Evolutionary conservation across 805 yeast species (phyloP).

Genomic region (Huiozyma sinensis): DNA sequence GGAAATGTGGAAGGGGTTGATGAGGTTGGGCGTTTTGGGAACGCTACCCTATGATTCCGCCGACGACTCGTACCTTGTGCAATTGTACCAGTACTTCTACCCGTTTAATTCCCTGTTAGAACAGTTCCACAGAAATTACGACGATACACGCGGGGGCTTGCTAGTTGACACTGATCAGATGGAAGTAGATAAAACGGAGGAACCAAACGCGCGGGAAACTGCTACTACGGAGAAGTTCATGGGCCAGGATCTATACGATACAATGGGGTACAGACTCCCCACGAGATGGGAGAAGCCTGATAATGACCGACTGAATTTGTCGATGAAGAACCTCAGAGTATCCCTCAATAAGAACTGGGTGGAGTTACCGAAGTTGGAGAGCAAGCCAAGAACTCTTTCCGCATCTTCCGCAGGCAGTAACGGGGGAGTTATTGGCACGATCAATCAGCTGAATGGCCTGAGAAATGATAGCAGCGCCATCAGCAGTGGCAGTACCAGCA

Average conservation of each 20-base stretch:
- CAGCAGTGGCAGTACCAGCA: background rate
- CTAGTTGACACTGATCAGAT: too few species aligned
- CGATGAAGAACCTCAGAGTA: slow-evolving; percentile 16
- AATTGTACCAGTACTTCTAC: slow-evolving; percentile 24
- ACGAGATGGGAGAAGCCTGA: slow-evolving; percentile 13
- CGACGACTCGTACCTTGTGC: slow-evolving; percentile 23
- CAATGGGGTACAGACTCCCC: slow-evolving; percentile 22
- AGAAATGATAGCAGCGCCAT: background rate
- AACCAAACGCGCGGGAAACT: background rate
- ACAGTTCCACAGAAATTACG: background rate
- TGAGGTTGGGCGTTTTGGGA: slow-evolving; percentile 24
- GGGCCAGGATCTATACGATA: slow-evolving; percentile 16
- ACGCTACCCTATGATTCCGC: slow-evolving; percentile 23
- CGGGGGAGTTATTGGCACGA: background rate
- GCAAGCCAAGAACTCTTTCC: slow-evolving; percentile 12
- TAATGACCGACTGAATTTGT: slow-evolving; percentile 6
- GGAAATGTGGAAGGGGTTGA: slow-evolving; percentile 26
- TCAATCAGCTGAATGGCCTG: slow-evolving; percentile 7
- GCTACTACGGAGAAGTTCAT: slow-evolving; percentile 8
- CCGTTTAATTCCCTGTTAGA: slow-evolving; percentile 7
- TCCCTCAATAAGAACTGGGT: slow-evolving; percentile 13
- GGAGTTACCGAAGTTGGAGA: slow-evolving; percentile 14
- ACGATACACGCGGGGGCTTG: background rate
- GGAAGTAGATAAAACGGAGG: background rate
- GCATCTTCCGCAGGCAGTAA: background rate